phyloP scores from a whole-genome alignment of 2,329 filamentous ascomycete species.

The Aspergillus thermomutatus region DNA sequence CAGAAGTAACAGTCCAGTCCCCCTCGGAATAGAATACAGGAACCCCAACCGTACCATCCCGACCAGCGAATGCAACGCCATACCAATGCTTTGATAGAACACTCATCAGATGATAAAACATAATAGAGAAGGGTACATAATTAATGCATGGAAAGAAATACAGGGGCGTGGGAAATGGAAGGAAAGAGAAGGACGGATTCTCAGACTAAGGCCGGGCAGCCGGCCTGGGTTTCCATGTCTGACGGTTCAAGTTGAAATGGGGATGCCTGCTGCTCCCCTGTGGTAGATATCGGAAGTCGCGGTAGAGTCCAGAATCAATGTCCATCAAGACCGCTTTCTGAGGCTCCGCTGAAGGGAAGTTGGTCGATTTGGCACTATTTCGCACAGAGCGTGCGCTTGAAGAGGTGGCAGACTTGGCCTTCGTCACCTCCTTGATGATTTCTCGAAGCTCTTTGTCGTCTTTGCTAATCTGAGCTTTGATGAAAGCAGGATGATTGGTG shows the following conservation, averaged over 20 bases:
- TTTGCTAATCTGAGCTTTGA: constrained; percentile 79
- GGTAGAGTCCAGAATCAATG: constrained; percentile 35
- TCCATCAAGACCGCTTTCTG: constrained; percentile 47
- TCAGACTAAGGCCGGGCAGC: constrained; percentile 25
- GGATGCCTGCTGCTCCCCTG: constrained; percentile 31
- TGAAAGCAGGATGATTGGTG: constrained; percentile 57
- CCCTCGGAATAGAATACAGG: background rate
- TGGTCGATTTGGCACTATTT: constrained; percentile 25
- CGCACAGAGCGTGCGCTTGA: constrained; percentile 21
- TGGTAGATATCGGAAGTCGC: constrained; percentile 25
- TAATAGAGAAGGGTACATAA: constrained; percentile 9
- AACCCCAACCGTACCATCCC: background rate
- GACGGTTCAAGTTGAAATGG: constrained; percentile 29
- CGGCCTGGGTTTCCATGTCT: constrained; percentile 32
- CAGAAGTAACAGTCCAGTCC: background rate
- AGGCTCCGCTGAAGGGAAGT: constrained; percentile 34
- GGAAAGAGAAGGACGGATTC: constrained; percentile 1
- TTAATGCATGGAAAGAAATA: constrained; percentile 11
- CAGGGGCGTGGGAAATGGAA: constrained; percentile 6
- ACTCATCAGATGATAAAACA: constrained; percentile 22
- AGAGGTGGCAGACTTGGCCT: constrained; percentile 25
- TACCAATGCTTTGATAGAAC: constrained; percentile 27
- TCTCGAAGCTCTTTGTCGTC: constrained; percentile 70
- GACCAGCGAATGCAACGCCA: constrained; percentile 22
- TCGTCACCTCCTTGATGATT: constrained; percentile 62